These are phyloP conservation scores for Hypoxylon sp. DNA, from an alignment of 2,329 filamentous ascomycete genomes.

Conservation along the genomic window DNA sequence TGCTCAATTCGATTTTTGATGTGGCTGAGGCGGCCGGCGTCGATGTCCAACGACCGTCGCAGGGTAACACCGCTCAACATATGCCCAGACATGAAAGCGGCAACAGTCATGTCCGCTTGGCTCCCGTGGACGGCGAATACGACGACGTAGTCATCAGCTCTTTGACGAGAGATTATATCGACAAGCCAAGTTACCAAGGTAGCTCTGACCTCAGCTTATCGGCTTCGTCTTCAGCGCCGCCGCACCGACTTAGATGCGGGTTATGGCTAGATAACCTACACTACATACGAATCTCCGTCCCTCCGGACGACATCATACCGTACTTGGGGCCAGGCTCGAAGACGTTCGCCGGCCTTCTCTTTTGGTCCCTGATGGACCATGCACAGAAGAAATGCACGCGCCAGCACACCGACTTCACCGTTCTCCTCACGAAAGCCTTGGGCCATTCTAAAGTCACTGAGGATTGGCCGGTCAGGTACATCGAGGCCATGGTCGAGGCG, in stretches of 20 bases:
- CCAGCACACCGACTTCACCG: conserved; percentile 8
- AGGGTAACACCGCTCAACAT: neutral
- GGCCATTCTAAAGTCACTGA: conserved; percentile 29
- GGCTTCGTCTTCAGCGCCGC: conserved; percentile 4
- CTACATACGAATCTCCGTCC: conserved; percentile 34
- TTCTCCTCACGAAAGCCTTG: conserved; percentile 16
- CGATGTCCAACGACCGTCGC: conserved; percentile 17
- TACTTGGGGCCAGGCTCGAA: conserved; percentile 29
- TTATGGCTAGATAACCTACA: conserved; percentile 35
- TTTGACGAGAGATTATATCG: conserved; percentile 6
- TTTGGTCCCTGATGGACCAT: conserved; percentile 34
- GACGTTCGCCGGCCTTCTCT: conserved; percentile 33
- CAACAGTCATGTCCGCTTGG: neutral
- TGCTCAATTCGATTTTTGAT: conserved; percentile 31
- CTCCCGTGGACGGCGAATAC: neutral
- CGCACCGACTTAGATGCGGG: conserved; percentile 27
- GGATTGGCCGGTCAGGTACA: conserved; percentile 17
- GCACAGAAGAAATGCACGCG: conserved; percentile 13
- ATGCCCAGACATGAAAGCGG: neutral
- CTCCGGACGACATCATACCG: conserved; percentile 36
- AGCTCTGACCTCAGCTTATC: neutral
- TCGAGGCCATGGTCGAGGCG: conserved; percentile 37
- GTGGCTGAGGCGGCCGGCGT: conserved; percentile 34
- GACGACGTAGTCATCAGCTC: conserved; percentile 21
- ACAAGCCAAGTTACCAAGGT: neutral